A percentile compares a stretch with the other conserved stretches of the same genome.
Evolutionary conservation across 495 filamentous ascomycete genomes (phyloP).

Genomic region (Copromyces sp.): DNA sequence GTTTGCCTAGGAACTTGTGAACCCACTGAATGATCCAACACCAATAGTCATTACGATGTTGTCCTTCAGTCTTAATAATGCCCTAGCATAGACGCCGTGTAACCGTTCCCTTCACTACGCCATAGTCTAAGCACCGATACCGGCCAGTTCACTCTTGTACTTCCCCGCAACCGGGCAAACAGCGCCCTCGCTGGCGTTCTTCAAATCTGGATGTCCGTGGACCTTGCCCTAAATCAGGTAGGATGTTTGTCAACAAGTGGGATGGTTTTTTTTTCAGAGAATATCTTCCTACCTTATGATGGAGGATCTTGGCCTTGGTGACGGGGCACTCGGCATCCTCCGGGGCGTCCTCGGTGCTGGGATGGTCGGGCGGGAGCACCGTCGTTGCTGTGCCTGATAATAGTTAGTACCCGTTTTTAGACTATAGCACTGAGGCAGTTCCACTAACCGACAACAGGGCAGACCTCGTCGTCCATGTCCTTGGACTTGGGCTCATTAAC

Average conservation of each 20-base stretch:
- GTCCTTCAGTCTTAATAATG: neutral
- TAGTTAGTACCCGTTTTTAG: too few species aligned
- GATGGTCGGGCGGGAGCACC: constrained; percentile 36
- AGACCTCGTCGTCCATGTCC: constrained; percentile 37
- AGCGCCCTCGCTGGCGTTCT: constrained; percentile 15
- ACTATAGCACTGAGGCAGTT: too few species aligned
- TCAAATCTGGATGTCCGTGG: constrained; percentile 28
- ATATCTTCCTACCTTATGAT: neutral
- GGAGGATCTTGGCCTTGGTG: constrained; percentile 27
- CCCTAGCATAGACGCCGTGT: neutral
- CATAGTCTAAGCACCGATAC: neutral
- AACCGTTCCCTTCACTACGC: neutral
- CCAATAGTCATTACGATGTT: neutral
- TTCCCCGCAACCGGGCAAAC: constrained; percentile 34
- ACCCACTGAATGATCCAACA: neutral
- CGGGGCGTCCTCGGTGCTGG: constrained; percentile 26
- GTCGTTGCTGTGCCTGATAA: constrained; percentile 28
- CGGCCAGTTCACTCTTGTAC: neutral
- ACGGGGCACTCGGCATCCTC: constrained; percentile 40
- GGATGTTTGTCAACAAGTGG: too few species aligned
- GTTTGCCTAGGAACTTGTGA: neutral
- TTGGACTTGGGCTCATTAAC: constrained; percentile 34
- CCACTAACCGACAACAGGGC: constrained; percentile 28
- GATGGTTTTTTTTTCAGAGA: too few species aligned
- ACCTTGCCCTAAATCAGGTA: constrained; percentile 23